phyloP scores from a whole-genome alignment of 2,329 filamentous ascomycete genomes.

The Sodiomyces alkalinus region DNA sequence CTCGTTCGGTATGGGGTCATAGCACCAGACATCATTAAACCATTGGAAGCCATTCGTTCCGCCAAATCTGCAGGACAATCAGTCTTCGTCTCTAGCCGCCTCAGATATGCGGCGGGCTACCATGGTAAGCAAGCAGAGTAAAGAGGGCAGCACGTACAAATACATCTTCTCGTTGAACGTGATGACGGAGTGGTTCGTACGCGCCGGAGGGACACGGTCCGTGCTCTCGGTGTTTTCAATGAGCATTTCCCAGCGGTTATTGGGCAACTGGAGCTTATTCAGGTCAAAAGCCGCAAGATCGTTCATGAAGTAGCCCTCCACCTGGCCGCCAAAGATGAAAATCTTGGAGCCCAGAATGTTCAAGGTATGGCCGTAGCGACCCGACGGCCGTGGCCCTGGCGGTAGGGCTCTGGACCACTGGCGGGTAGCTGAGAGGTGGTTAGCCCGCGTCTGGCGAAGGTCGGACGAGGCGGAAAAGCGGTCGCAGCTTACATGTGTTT shows the following conservation, averaged over 20 bases:
- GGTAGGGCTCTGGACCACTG: slow-evolving; percentile 96
- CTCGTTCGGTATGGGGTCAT: slow-evolving; percentile 65
- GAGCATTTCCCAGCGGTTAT: slow-evolving; percentile 91
- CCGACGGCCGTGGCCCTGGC: slow-evolving; percentile 69
- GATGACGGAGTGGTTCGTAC: slow-evolving; percentile 89
- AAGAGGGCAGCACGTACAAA: slow-evolving; percentile 42
- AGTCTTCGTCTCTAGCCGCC: background rate
- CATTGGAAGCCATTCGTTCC: slow-evolving; percentile 90
- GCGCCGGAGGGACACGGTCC: slow-evolving; percentile 58
- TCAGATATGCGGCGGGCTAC: too few species aligned
- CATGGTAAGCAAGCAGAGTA: too few species aligned
- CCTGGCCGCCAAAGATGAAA: slow-evolving; percentile 93
- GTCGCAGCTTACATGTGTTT: slow-evolving; percentile 72
- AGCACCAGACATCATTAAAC: slow-evolving; percentile 99
- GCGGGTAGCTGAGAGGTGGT: slow-evolving; percentile 54
- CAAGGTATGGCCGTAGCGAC: slow-evolving; percentile 87
- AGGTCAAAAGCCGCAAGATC: slow-evolving; percentile 90
- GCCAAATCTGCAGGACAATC: slow-evolving; percentile 52
- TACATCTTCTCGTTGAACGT: slow-evolving; percentile 90
- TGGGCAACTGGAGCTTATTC: slow-evolving; percentile 81
- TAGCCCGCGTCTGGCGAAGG: background rate
- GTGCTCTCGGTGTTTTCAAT: slow-evolving; percentile 56
- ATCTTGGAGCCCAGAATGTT: slow-evolving; percentile 96
- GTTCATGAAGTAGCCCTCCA: slow-evolving; percentile 97
- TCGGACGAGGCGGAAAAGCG: slow-evolving; percentile 4